Evolutionary conservation across 2,329 filamentous ascomycete species (phyloP).

Genomic region (Tolypocladium ovalisporum): DNA sequence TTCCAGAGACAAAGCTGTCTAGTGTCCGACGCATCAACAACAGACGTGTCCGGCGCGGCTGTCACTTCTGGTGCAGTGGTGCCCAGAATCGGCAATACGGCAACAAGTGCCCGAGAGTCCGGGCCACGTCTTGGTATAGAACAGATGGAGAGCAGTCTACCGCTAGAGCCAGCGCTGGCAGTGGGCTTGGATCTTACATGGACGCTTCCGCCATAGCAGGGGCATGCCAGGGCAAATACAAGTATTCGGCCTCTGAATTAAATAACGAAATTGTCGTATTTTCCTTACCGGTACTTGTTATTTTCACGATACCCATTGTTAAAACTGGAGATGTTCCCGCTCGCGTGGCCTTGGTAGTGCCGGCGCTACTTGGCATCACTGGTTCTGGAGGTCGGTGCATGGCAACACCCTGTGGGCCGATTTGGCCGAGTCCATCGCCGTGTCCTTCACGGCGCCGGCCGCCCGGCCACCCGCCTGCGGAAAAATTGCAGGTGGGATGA

Average conservation of each 20-base stretch:
- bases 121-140: too few species aligned
- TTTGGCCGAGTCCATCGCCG: background rate
- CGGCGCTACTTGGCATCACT: background rate
- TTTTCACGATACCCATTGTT: background rate
- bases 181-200: background rate
- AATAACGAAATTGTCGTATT: background rate
- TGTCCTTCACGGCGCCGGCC: background rate
- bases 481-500: background rate
- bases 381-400: background rate
- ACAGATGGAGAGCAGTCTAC: too few species aligned
- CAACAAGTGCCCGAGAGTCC: background rate
- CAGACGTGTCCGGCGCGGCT: too few species aligned
- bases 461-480: background rate
- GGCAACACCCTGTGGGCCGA: background rate
- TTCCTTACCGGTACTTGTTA: background rate
- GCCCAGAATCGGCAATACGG: background rate
- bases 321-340: background rate
- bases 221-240: background rate
- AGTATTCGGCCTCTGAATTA: background rate
- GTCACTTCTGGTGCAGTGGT: background rate
- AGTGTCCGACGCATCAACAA: too few species aligned
- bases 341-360: background rate
- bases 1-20: too few species aligned
- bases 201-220: background rate
- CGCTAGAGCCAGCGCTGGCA: background rate